Evolutionary conservation across 75 land plant species (phyloP).

Genomic region (Selaginella moellendorffii): DNA sequence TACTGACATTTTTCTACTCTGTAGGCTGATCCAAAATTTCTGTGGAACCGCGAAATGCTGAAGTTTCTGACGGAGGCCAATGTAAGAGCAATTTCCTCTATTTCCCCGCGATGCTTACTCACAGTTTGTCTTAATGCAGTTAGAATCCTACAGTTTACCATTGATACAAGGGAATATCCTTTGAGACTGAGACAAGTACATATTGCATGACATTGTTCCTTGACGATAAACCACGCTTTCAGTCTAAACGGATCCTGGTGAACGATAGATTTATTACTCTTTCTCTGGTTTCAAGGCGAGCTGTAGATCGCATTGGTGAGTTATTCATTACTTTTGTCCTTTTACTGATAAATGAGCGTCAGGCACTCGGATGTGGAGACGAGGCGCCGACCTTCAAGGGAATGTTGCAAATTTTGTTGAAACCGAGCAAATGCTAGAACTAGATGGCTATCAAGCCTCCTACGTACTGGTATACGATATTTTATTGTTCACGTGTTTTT

Average conservation of each 20-base stretch:
- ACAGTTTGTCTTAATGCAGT: conserved; percentile 35
- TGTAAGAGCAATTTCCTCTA: background rate
- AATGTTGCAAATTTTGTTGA: conserved; percentile 90
- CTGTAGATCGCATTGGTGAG: conserved; percentile 58
- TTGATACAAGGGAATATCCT: conserved; percentile 98
- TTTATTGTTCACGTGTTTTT: background rate
- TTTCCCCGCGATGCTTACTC: conserved; percentile 4
- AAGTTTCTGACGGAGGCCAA: conserved; percentile 17
- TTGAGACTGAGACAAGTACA: background rate
- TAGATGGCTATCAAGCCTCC: conserved; percentile 50
- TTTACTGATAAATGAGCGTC: background rate
- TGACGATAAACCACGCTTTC: conserved; percentile 45
- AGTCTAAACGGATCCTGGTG: conserved; percentile 25
- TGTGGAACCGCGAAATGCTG: conserved; percentile 70
- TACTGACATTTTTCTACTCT: background rate
- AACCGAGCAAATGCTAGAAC: conserved; percentile 77
- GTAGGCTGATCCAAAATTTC: conserved; percentile 87
- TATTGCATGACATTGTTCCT: background rate
- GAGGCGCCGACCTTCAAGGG: conserved; percentile 93
- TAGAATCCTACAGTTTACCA: conserved; percentile 65
- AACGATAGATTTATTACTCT: conserved; percentile 29
- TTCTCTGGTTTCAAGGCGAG: conserved; percentile 55
- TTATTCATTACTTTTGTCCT: background rate
- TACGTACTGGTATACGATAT: conserved; percentile 57
- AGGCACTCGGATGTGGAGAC: conserved; percentile 99